Percentiles rank a stretch among this genome's conserved stretches.
phyloP scores from a whole-genome alignment of 371 early-diverging fungal genomes.

The Mucor irregularis region DNA sequence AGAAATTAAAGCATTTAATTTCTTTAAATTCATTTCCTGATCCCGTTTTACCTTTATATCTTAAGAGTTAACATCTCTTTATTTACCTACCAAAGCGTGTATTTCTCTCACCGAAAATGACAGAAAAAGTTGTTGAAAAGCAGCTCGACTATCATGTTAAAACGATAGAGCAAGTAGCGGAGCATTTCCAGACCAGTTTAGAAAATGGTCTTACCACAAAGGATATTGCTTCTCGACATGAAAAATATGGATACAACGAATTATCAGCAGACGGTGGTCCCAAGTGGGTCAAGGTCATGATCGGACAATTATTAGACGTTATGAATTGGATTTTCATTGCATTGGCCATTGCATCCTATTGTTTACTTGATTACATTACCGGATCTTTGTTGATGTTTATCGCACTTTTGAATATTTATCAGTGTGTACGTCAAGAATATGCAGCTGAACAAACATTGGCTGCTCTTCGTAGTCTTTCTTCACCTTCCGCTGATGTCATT shows the following conservation, averaged over 20 bases:
- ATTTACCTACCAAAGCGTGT: too few species aligned
- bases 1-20: too few species aligned
- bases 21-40: too few species aligned
- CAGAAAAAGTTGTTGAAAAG: conserved; percentile 22
- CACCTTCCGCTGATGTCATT: conserved; percentile 76
- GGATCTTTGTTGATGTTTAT: conserved; percentile 72
- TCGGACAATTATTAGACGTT: conserved; percentile 80
- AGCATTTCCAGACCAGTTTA: conserved; percentile 55
- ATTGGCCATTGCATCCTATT: conserved; percentile 59
- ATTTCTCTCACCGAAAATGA: neutral
- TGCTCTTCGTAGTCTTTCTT: conserved; percentile 77
- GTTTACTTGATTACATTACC: conserved; percentile 62
- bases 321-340: conserved; percentile 84
- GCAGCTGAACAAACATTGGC: conserved; percentile 89
- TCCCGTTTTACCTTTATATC: too few species aligned
- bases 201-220: conserved; percentile 64
- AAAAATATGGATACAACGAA: conserved; percentile 74
- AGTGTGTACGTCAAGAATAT: conserved; percentile 89
- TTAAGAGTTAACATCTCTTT: too few species aligned
- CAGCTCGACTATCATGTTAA: conserved; percentile 6
- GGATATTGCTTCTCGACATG: conserved; percentile 53
- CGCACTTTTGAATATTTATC: conserved; percentile 73
- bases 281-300: conserved; percentile 67
- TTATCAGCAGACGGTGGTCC: conserved; percentile 64
- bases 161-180: conserved; percentile 29